These are phyloP conservation scores for Pterulicium gracile DNA, from an alignment of 1,284 basidiomycete genomes.

Conservation along the genomic window DNA sequence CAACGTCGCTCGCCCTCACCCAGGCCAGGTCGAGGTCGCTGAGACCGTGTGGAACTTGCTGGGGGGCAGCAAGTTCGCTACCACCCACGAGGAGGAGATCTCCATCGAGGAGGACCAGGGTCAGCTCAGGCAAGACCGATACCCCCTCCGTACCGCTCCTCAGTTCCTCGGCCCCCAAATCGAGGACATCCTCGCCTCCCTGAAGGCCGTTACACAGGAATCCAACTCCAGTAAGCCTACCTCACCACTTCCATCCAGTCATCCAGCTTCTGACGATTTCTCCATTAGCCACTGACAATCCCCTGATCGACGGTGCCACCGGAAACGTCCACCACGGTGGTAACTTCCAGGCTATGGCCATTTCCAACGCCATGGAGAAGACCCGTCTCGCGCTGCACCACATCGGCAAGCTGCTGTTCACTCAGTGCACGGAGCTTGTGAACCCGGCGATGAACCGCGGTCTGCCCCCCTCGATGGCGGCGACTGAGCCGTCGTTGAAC, in stretches of 20 bases:
- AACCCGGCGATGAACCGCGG: slow-evolving; percentile 80
- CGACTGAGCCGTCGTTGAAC: slow-evolving; percentile 73
- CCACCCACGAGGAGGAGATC: slow-evolving; percentile 50
- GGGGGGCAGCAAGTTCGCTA: slow-evolving; percentile 61
- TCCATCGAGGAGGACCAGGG: slow-evolving; percentile 62
- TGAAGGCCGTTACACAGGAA: slow-evolving; percentile 59
- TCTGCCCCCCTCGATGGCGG: slow-evolving; percentile 72
- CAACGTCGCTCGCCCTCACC: slow-evolving; percentile 71
- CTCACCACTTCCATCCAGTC: slow-evolving; percentile 2
- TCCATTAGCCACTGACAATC: slow-evolving; percentile 66
- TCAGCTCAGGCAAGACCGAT: slow-evolving; percentile 63
- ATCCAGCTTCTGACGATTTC: neutral
- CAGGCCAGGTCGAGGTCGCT: slow-evolving; percentile 75
- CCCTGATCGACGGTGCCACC: slow-evolving; percentile 57
- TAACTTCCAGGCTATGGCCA: slow-evolving; percentile 82
- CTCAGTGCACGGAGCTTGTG: slow-evolving; percentile 75
- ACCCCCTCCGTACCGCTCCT: slow-evolving; percentile 68
- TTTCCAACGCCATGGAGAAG: slow-evolving; percentile 85
- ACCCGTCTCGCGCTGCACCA: slow-evolving; percentile 74
- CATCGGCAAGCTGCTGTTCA: slow-evolving; percentile 75
- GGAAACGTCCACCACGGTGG: slow-evolving; percentile 72
- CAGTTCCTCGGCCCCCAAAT: slow-evolving; percentile 84
- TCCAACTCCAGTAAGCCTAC: slow-evolving; percentile 71
- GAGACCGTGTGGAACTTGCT: slow-evolving; percentile 60
- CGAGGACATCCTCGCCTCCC: slow-evolving; percentile 66